These are phyloP conservation scores for Obelidium mucronatum DNA, from an alignment of 192 early-diverging fungal species.

Conservation along the genomic window DNA sequence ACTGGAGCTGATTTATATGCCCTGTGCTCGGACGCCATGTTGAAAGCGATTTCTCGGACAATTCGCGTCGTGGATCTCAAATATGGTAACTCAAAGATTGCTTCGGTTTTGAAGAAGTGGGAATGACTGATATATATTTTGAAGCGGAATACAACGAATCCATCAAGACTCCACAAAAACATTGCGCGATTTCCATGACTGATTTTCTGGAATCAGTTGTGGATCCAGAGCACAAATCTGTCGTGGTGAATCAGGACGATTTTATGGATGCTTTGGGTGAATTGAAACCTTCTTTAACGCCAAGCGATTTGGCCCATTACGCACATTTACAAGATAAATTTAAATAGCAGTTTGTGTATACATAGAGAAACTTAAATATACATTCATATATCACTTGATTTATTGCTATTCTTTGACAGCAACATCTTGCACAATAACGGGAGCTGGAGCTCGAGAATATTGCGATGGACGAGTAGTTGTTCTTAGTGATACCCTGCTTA, in stretches of 20 bases:
- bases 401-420: too few relatives aligned
- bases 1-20: constrained; percentile 99
- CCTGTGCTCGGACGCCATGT: constrained; percentile 94
- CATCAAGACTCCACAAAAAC: constrained; percentile 46
- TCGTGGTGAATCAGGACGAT: constrained; percentile 82
- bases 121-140: constrained; percentile 31
- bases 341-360: too few relatives aligned
- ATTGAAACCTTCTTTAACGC: constrained; percentile 87
- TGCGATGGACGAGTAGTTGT: too few relatives aligned
- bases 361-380: too few relatives aligned
- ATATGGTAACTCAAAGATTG: constrained; percentile 56
- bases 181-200: constrained; percentile 68
- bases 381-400: too few relatives aligned
- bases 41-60: constrained; percentile 93
- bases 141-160: constrained; percentile 20
- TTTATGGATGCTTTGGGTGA: constrained; percentile 85
- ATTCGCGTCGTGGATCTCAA: constrained; percentile 73
- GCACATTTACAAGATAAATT: constrained; percentile 82
- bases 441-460: too few relatives aligned
- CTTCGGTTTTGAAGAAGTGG: constrained; percentile 33
- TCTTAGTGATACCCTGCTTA: too few relatives aligned
- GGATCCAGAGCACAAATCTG: constrained; percentile 67
- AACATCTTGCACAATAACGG: too few relatives aligned
- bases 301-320: constrained; percentile 88
- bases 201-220: constrained; percentile 90